Evolutionary conservation across 2,329 filamentous ascomycete species (phyloP), one percentile per base, ranked within the genome.

Genomic region (Davidsoniella eucalypti): DNA sequence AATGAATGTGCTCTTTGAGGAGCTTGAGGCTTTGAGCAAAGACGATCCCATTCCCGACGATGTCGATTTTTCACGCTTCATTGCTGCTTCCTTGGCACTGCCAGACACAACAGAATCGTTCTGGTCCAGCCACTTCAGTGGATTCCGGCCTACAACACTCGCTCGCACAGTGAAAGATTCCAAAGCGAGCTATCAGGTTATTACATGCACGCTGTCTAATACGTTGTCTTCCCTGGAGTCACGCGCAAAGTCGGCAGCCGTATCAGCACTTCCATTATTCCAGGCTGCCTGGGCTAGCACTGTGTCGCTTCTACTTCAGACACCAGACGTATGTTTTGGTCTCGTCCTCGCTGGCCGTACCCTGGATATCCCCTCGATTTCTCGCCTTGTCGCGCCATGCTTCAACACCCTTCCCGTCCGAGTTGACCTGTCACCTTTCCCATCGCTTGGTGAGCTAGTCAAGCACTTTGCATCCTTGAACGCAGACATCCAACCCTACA

Each of bases 401-500:
- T 94, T 95, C 69, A 95, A 94, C 60, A 94, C 88, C 0, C 65
- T 94, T 10, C 87, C 88, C 0, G 60, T 87, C 1, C 75, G 86
- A 23, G 65, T 78, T 14, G 64, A 76, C 29, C 54, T 84, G 8
- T 64, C 69, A 1, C 59, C 60, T 2, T 61, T 61, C 2, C 66
- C 62, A 1, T 71, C 69, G 14, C 78, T 80, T 40, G 9, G 51
- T 18, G 38, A 79, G 4, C 60, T 87, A 9, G 64, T 82, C 23
- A 74, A 72, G 51, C 61, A 65, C 2, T 69, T 86, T 2, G 81
- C 87, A 47, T 63, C 64, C 0, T 60, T 76, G 23, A 87, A 84
- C 58, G 65, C 75, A 0, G 69, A 79, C 1, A 64, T 79, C 2
- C 57, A 90, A 16, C 68, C 72, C 0, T 80, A 82, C 57, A 87